These are phyloP conservation scores for Venturia nashicola DNA, from an alignment of 2,329 filamentous ascomycete species.

Conservation along the genomic window DNA sequence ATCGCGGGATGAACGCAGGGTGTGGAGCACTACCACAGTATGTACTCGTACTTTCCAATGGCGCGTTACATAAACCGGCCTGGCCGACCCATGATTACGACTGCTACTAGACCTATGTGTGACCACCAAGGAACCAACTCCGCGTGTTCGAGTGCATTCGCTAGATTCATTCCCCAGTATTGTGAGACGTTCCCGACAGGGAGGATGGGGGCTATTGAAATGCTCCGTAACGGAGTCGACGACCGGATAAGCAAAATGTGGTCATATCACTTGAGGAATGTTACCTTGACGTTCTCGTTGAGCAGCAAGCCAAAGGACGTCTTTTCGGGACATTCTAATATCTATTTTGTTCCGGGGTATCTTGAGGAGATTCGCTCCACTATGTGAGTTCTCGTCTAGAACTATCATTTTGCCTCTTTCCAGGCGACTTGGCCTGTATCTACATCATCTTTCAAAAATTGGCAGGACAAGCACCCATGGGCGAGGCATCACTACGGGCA, in stretches of 20 bases:
- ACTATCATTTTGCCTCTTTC: not conserved
- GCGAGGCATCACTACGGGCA: too few species aligned
- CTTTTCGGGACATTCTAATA: not conserved
- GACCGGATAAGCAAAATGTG: not conserved
- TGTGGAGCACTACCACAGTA: not conserved
- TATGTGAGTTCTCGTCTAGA: not conserved
- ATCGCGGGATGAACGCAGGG: not conserved
- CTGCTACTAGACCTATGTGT: not conserved
- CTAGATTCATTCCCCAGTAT: not conserved
- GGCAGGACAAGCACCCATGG: not conserved
- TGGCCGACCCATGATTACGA: not conserved
- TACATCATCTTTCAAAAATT: not conserved
- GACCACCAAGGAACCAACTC: not conserved
- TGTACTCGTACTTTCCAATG: not conserved
- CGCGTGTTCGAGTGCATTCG: not conserved
- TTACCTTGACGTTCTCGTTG: not conserved
- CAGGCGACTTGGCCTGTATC: too few species aligned
- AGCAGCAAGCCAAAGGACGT: not conserved
- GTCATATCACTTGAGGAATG: not conserved
- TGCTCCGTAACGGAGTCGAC: not conserved
- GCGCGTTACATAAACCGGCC: not conserved
- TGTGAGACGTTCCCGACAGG: not conserved
- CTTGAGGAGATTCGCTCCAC: not conserved
- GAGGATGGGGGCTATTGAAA: not conserved
- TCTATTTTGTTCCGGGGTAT: not conserved